Evolutionary conservation across 768 basidiomycete species (phyloP).

Genomic region (Naganishia vaughanmartiniae): DNA sequence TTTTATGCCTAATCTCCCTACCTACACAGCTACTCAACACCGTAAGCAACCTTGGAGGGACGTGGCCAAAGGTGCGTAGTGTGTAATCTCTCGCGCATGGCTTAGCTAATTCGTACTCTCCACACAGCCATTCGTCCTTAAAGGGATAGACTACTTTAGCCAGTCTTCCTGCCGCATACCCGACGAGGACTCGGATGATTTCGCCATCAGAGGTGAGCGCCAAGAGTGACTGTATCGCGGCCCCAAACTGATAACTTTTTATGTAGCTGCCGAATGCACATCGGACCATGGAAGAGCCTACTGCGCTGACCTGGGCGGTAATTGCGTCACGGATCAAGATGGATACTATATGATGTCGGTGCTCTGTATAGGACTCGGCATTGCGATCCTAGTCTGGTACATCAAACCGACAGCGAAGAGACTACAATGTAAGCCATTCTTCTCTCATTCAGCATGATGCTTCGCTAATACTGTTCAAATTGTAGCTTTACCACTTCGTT

Average conservation of each 20-base stretch:
- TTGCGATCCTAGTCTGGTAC: slow-evolving; percentile 67
- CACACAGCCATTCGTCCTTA: slow-evolving; percentile 85
- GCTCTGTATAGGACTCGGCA: slow-evolving; percentile 76
- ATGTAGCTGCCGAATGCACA: slow-evolving; percentile 76
- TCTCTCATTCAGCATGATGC: background rate
- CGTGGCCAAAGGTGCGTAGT: slow-evolving; percentile 69
- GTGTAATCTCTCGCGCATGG: slow-evolving; percentile 47
- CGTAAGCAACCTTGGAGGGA: slow-evolving; percentile 88
- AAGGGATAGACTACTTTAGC: slow-evolving; percentile 88
- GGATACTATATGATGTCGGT: slow-evolving; percentile 85
- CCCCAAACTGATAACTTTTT: background rate
- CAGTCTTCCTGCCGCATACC: slow-evolving; percentile 77
- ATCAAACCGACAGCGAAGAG: slow-evolving; percentile 79
- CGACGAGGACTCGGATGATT: slow-evolving; percentile 47
- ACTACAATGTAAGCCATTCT: slow-evolving; percentile 58
- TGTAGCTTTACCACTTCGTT: slow-evolving; percentile 15
- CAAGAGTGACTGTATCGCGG: slow-evolving; percentile 20
- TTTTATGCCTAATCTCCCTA: background rate
- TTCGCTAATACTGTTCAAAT: background rate
- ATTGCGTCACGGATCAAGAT: slow-evolving; percentile 78
- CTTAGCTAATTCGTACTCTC: slow-evolving; percentile 78
- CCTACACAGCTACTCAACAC: slow-evolving; percentile 78
- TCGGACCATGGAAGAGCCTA: slow-evolving; percentile 81
- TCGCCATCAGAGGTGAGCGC: slow-evolving; percentile 54
- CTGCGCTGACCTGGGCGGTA: slow-evolving; percentile 72